Conservation (phyloP, 805 yeast genomes). For the Sugiyamaella mastotermitis region DNA sequence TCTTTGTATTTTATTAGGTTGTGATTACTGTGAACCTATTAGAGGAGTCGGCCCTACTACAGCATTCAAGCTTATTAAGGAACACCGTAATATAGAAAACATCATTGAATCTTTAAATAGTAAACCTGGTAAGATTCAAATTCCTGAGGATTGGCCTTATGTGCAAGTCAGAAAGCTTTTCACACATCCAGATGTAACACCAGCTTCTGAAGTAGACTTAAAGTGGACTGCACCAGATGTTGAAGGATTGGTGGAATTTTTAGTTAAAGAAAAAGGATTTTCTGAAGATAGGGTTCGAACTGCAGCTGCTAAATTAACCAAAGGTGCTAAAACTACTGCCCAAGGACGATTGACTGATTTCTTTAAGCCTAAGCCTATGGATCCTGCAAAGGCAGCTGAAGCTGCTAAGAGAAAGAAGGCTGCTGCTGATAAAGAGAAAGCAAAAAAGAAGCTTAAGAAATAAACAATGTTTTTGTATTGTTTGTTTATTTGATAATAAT, state of each 20-base stretch:
- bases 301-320: conserved; percentile 80
- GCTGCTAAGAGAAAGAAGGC: conserved; percentile 18
- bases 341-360: conserved; percentile 94
- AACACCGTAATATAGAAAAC: conserved; percentile 74
- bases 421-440: conserved; percentile 7
- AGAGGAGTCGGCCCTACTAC: conserved; percentile 96
- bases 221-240: conserved; percentile 89
- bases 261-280: conserved; percentile 86
- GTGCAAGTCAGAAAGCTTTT: conserved; percentile 82
- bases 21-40: conserved; percentile 95
- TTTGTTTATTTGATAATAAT: too few relatives aligned
- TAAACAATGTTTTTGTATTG: background rate
- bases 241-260: conserved; percentile 72
- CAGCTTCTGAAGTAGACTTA: conserved; percentile 54
- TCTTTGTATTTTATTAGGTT: conserved; percentile 86
- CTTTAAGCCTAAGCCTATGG: conserved; percentile 59
- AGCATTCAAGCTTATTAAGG: conserved; percentile 80
- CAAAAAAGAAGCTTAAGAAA: conserved; percentile 12
- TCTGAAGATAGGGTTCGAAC: conserved; percentile 85
- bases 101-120: conserved; percentile 57
- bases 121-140: conserved; percentile 55
- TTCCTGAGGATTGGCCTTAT: conserved; percentile 95
- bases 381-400: conserved; percentile 31
- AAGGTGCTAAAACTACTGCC: conserved; percentile 76
- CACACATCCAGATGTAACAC: conserved; percentile 70